phyloP scores from a whole-genome alignment of 768 basidiomycete species.

The Russula dissimulans region DNA sequence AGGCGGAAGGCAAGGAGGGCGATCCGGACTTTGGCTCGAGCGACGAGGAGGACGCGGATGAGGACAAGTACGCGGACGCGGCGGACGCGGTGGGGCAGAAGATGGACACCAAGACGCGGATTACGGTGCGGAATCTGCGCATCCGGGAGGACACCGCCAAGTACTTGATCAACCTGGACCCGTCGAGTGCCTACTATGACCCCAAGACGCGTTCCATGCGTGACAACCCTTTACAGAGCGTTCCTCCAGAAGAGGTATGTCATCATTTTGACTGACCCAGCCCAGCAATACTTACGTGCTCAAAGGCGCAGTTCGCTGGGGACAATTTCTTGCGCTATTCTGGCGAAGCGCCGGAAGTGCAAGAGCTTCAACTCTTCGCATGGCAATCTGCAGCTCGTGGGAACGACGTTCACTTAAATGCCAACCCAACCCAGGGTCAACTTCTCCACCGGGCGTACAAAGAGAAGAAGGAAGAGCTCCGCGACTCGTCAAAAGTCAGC shows the following conservation, averaged over 20 bases:
- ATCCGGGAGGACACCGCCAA: conserved; percentile 99
- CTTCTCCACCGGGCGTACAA: conserved; percentile 84
- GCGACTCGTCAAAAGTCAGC: conserved; percentile 80
- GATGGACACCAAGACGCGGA: conserved; percentile 94
- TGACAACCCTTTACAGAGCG: conserved; percentile 76
- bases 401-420: conserved; percentile 90
- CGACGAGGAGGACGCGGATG: conserved; percentile 92
- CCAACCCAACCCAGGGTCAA: conserved; percentile 94
- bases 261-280: conserved; percentile 5
- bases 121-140: conserved; percentile 95
- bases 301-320: conserved; percentile 81
- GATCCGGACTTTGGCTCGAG: conserved; percentile 95
- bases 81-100: conserved; percentile 98
- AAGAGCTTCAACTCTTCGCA: conserved; percentile 87
- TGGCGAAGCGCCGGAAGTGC: too few relatives aligned
- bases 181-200: conserved; percentile 95
- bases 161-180: conserved; percentile 94
- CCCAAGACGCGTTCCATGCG: conserved; percentile 99
- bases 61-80: conserved; percentile 97
- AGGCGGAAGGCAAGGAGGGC: conserved; percentile 54
- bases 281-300: neutral
- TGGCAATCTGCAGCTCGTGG: conserved; percentile 93
- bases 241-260: conserved; percentile 77
- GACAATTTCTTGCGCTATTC: conserved; percentile 92
- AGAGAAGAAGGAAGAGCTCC: conserved; percentile 86